Evolutionary conservation across 345 rosid species (phyloP), one percentile per base, ranked within the genome.

Genomic region (Sonneratia caseolaris): DNA sequence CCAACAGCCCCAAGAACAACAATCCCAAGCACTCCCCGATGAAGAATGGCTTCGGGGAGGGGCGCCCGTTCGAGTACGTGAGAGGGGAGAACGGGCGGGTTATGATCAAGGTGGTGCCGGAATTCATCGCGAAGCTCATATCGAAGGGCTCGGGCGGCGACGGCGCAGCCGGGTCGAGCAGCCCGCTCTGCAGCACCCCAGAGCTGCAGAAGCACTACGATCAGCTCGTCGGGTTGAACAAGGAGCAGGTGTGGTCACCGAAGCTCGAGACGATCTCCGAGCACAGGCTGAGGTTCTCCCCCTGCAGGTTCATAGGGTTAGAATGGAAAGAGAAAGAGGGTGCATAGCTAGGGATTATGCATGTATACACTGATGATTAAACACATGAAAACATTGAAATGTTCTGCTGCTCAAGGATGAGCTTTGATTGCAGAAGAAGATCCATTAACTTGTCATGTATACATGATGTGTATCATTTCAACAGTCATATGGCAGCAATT

Each of bases 81-180:
- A 75, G 77, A 64, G 85, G 84, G 2, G 27, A 70, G 42, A 78
- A 86, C 27, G 91, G 89, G n/a, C 79, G 86, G 81, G 77, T 81
- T 72, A 38, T 80, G 75, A 87, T 89, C 3, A 89, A 86, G 80
- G 84, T 89, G 24, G 70, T 72, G 73, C 95, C 91, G 7, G 81
- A 75, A 66, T 89, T 87, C 68, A 84, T 87, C 65, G 75, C 75
- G 24, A 86, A 80, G 68, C 77, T 82, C 71, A 82, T 86, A 10
- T 69, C 47, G 36, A 71, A n/a, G 64, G 76, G 65, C 22, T 35
- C 66, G 48, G 77, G 62, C 19, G 37, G 35, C 38, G 47, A 43
- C 35, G 73, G 47, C 12, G 32, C 32, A 1, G 45, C 45, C 45
- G 45, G 45, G 22, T 27, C 65, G 35, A 65, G n/a, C 27, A 67